Base-by-base conservation (phyloP, 306 rosid species). In the Prosopis cineraria region DNA sequence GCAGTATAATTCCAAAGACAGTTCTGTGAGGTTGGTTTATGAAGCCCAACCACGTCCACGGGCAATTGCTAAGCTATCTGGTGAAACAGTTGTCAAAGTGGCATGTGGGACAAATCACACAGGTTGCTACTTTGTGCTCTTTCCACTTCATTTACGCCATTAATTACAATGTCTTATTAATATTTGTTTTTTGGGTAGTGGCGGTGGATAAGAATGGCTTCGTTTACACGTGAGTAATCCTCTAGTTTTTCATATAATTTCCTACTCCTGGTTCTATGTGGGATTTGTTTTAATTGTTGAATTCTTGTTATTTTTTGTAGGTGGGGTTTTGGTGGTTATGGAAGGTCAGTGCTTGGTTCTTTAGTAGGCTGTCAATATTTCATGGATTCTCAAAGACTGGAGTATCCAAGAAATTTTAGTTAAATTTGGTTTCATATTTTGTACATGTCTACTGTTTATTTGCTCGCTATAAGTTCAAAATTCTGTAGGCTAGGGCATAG, bases 291-390 rank as follows among this genome's bases (percentile, higher is more conserved):
- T 74, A 56, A 77, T 33, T 72, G 43, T 68, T 75, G 50, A 78
- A 19, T 52, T 48, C 56, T 50, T 66, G 10, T 77, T 62, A 52
- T 37, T 62, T 62, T 73, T 69, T 81, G 37, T 81, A 95, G 99
- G 93, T 95, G 99, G 99, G 99, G 99, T 68, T 91, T 83, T 83
- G 99, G 98, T 69, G 99, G 99, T 76, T 93, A 95, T 75, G 99
- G 98, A 91, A 95, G 99, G 99, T 95, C 27, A 16, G 96, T 86
- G 67, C 80, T 62, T 60, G 16, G 52, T 60, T 80, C 30, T 36
- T 59, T 47, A 68, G 58, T 41, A 45, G 16, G 68, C 27, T 53
- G 68, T 50, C 34, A 24, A 20, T 58, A 30, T 65, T 81, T 39
- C 68, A 39, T 44, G 72, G 70, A 70, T 67, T 83, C 58, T 66